These are phyloP conservation scores for Mortierella sp. DNA, from an alignment of 371 early-diverging fungal genomes.

Conservation along the genomic window DNA sequence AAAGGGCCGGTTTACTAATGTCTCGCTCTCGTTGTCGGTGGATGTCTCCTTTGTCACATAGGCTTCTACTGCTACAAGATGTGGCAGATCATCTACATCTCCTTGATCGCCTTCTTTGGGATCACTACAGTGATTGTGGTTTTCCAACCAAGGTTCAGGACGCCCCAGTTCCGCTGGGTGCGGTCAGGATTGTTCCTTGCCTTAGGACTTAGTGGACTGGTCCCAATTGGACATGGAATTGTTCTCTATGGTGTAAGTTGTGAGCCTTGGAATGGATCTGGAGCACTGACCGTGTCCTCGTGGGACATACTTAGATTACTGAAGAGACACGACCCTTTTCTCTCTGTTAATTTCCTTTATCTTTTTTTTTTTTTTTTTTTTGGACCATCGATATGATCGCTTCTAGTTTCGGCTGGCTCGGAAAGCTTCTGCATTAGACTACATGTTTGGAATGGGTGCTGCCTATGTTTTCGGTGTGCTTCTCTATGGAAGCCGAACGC, in stretches of 20 bases:
- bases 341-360: background rate
- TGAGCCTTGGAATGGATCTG: too few species aligned
- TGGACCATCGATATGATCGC: background rate
- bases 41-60: conserved; percentile 18
- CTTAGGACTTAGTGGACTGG: conserved; percentile 80
- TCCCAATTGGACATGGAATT: conserved; percentile 82
- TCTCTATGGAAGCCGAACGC: conserved; percentile 81
- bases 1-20: background rate
- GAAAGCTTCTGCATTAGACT: conserved; percentile 68
- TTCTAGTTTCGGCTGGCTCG: conserved; percentile 57
- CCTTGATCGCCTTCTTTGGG: conserved; percentile 72
- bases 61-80: conserved; percentile 77
- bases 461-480: conserved; percentile 88
- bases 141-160: conserved; percentile 61
- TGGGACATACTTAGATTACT: background rate
- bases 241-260: conserved; percentile 76
- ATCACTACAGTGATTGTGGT: conserved; percentile 58
- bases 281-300: too few species aligned
- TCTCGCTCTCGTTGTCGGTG: background rate
- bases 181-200: conserved; percentile 84
- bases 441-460: conserved; percentile 77
- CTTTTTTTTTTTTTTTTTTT: conserved; percentile 8
- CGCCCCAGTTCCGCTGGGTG: conserved; percentile 83
- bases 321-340: background rate
- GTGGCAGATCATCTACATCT: conserved; percentile 73